A percentile compares a stretch with the other conserved stretches of the same genome.
These are phyloP conservation scores for Mortierella antarctica DNA, from an alignment of 192 early-diverging fungal species.

Conservation along the genomic window DNA sequence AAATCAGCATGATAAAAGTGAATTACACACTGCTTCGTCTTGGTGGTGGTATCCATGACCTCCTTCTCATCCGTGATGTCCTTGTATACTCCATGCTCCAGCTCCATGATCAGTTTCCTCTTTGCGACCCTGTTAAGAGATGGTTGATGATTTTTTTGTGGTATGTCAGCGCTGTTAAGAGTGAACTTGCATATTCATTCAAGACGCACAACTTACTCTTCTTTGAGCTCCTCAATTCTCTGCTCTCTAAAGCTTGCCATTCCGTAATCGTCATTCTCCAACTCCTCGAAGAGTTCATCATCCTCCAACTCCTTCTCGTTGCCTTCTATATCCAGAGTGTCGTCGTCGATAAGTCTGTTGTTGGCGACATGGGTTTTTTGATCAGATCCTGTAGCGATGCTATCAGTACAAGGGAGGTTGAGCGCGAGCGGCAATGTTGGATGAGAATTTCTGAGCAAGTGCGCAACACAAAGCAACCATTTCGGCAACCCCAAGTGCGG, in stretches of 20 bases:
- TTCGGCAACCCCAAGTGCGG: too few species aligned
- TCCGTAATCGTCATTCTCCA: conserved; percentile 86
- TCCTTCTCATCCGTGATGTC: conserved; percentile 86
- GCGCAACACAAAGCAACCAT: too few species aligned
- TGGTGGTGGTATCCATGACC: conserved; percentile 82
- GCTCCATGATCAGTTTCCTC: conserved; percentile 69
- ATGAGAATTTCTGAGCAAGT: too few species aligned
- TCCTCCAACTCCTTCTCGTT: conserved; percentile 73
- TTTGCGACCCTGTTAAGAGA: conserved; percentile 63
- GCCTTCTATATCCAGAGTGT: conserved; percentile 42
- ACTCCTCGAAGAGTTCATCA: conserved; percentile 83
- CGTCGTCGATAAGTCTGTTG: conserved; percentile 32
- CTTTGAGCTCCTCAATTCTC: conserved; percentile 85
- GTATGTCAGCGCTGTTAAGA: background rate
- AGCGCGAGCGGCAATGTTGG: background rate
- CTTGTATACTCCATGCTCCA: conserved; percentile 80
- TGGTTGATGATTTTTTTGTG: background rate
- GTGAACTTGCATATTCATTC: background rate
- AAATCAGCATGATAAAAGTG: conserved; percentile 97
- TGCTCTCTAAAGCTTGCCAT: conserved; percentile 82
- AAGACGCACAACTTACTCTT: conserved; percentile 70
- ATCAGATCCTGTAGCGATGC: conserved; percentile 9
- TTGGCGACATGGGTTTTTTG: conserved; percentile 3
- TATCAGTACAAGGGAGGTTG: background rate
- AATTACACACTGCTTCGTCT: conserved; percentile 74